Evolutionary conservation across 257 asterid species (phyloP).

Genomic region (Solanum megistacrolobum): DNA sequence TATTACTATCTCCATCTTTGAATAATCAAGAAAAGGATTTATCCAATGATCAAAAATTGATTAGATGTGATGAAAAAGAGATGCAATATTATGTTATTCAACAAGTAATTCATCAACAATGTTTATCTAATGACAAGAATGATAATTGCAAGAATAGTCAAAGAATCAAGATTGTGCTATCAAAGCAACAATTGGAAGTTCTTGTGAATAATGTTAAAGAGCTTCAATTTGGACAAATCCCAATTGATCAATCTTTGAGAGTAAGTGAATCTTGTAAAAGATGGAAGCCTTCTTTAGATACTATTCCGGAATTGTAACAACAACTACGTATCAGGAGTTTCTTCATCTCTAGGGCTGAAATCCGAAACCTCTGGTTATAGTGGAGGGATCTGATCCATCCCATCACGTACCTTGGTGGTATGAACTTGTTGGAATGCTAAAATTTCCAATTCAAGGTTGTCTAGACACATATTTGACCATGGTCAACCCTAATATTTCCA

Average conservation of each 20-base stretch:
- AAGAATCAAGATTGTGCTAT: constrained; percentile 43
- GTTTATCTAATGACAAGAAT: neutral
- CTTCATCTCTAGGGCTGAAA: neutral
- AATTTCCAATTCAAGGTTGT: neutral
- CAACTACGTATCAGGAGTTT: neutral
- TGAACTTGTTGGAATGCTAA: neutral
- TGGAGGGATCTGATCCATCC: neutral
- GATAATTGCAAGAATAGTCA: constrained; percentile 6
- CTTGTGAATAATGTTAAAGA: constrained; percentile 23
- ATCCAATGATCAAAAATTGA: constrained; percentile 8
- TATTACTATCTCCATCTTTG: neutral
- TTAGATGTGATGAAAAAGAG: neutral
- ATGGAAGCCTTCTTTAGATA: constrained; percentile 49
- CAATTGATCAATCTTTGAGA: constrained; percentile 7
- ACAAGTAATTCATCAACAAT: neutral
- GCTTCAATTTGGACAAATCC: constrained; percentile 7
- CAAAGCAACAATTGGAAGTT: constrained; percentile 41
- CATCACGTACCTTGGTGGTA: neutral
- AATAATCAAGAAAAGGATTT: neutral
- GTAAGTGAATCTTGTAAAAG: constrained; percentile 5
- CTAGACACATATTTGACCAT: neutral
- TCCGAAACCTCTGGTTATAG: fast-evolving
- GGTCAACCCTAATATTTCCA: neutral
- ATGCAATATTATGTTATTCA: constrained; percentile 5
- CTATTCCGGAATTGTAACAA: constrained; percentile 32